Evolutionary conservation across 2,329 filamentous ascomycete species (phyloP), one percentile per base, ranked within the genome.

Genomic region (Aspergillus spinulosporus): DNA sequence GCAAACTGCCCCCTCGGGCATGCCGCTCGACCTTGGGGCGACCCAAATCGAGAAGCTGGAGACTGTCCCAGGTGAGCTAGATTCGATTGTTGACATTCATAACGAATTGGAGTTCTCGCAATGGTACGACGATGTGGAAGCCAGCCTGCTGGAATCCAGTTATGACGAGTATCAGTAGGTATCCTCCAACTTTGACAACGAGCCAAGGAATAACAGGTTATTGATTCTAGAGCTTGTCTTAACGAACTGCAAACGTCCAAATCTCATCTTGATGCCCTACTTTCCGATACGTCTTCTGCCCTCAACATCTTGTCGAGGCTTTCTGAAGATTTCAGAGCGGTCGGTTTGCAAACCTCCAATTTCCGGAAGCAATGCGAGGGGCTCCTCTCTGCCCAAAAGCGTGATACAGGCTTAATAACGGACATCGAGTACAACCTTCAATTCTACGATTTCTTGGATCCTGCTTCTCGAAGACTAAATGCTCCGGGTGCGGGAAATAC

Each of bases 301-400:
- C 80, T 99, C 39, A 81, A 86, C 44, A 80, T 95, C 14, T 81
- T 99, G 29, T 87, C 89, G 12, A 86, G 84, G 0, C 81, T 99
- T 12, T 92, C 92, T 11, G 84, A 88, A 65, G 93, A 92, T 4
- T 99, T 99, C 77, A 87, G 88, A 63, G 81, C 88, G 0, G 93
- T 99, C 48, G 92, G 97, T 66, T 80, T 84, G 7, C 93, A 97
- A 75, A 99, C 94, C 0, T 90, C 88, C n/a, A 88, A 89, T 11
- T 97, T 99, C 77, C 90, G 92, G 70, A 85, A 88, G 46, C 92
- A 96, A 73, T 99, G 94, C 74, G 91, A 97, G 69, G 89, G 90
- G 55, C 81, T 99, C 2, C 78, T 97, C 31, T 80, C 84, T 1
- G 92, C 96, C 66, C 92, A 97, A 75, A 85, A 83, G 65, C 85